Conservation (phyloP, 306 rosid species). For the Pachyrhizus erosus region DNA sequence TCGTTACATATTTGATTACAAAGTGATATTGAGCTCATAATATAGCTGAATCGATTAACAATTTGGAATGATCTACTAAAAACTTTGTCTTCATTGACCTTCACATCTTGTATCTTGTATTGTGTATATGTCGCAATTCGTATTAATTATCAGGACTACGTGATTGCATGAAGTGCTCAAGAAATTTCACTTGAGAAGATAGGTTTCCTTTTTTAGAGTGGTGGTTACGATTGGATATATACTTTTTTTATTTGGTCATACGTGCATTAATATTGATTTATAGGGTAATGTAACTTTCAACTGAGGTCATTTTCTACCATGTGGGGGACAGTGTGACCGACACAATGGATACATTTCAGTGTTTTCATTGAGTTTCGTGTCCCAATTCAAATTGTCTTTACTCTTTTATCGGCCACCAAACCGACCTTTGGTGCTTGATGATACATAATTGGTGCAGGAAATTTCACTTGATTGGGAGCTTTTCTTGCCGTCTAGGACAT, state of each 20-base stretch:
- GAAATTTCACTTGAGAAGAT: conserved; percentile 23
- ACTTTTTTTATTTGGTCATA: conserved; percentile 3
- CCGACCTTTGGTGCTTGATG: not conserved
- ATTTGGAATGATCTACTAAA: conserved; percentile 17
- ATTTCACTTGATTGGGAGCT: conserved; percentile 31
- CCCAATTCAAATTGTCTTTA: conserved; percentile 30
- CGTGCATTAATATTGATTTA: not conserved
- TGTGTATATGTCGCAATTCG: not conserved
- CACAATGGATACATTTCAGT: not conserved
- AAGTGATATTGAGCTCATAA: not conserved
- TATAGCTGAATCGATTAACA: not conserved
- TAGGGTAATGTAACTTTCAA: conserved; percentile 27
- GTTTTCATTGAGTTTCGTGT: not conserved
- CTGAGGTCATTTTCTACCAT: conserved; percentile 41
- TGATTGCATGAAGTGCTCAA: conserved; percentile 39
- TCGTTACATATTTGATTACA: not conserved
- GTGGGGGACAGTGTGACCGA: conserved; percentile 49
- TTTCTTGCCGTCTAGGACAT: conserved; percentile 56
- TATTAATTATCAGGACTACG: not conserved
- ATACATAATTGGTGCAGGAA: conserved; percentile 30
- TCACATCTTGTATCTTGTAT: not conserved
- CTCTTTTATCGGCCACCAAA: not conserved
- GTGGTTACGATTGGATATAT: not conserved
- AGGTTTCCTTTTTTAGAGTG: not conserved
- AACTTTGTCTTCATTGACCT: not conserved